phyloP scores from a whole-genome alignment of 2,329 filamentous ascomycete genomes.

The Metarhizium album region DNA sequence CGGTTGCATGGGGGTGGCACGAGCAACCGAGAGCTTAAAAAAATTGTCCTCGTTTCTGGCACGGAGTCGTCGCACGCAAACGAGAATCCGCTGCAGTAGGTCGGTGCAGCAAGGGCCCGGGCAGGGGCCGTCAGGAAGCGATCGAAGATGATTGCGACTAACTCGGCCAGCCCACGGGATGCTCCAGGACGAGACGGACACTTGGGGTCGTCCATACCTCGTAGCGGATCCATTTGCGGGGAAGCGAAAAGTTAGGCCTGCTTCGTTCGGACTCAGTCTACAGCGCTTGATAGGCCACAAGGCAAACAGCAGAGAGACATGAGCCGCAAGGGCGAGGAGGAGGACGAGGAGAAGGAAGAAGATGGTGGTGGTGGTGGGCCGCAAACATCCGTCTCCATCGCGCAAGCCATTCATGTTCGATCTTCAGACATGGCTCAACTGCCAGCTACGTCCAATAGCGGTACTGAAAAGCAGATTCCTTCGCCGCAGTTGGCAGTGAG shows the following conservation, averaged over 20 bases:
- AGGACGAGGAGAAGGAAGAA: neutral
- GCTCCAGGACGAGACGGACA: neutral
- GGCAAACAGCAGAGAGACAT: neutral
- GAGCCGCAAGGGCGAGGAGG: neutral
- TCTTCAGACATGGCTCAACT: neutral
- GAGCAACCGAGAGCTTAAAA: too few species aligned
- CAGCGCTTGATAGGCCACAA: neutral
- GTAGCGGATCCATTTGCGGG: constrained; percentile 1
- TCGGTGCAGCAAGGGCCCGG: too few species aligned
- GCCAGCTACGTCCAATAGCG: neutral
- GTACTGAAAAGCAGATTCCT: neutral
- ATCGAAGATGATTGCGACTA: neutral
- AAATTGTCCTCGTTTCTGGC: too few species aligned
- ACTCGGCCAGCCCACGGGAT: neutral
- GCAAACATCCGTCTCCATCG: constrained; percentile 1
- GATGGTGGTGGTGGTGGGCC: constrained; percentile 1
- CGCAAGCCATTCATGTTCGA: constrained; percentile 1
- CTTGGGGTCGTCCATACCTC: neutral
- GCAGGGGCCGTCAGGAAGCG: neutral
- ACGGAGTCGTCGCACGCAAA: too few species aligned
- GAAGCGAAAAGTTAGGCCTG: neutral
- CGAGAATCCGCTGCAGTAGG: too few species aligned
- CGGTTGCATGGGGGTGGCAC: neutral
- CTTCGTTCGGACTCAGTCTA: neutral
- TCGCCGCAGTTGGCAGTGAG: constrained; percentile 2